phyloP scores from a whole-genome alignment of 257 asterid genomes.

The Henckelia pumila region DNA sequence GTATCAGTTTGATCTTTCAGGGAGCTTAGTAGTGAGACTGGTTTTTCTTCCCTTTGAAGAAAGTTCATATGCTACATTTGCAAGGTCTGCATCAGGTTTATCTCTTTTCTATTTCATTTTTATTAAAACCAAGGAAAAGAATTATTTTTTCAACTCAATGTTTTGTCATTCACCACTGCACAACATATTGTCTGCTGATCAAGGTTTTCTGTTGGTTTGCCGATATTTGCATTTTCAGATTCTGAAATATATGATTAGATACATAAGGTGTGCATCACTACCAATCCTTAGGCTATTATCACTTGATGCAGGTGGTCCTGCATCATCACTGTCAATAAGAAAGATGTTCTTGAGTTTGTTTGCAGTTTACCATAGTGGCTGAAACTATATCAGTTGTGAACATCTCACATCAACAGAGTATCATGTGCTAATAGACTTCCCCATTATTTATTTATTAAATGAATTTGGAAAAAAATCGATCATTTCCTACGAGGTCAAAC shows the following conservation, averaged over 20 bases:
- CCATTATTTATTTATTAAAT: background rate
- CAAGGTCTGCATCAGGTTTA: conserved; percentile 98
- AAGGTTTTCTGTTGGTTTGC: too few relatives aligned
- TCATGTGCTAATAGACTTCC: background rate
- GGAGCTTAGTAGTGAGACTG: conserved; percentile 97
- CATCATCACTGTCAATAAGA: background rate
- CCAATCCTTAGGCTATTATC: background rate
- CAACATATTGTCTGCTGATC: conserved; percentile 1
- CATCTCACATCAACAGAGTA: background rate
- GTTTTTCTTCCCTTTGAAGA: conserved; percentile 97
- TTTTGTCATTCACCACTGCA: background rate
- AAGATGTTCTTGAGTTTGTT: background rate
- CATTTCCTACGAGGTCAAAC: background rate
- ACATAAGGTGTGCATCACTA: background rate
- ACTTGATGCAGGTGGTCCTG: conserved; percentile 10
- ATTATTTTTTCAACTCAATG: conserved; percentile 1
- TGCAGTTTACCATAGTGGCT: background rate
- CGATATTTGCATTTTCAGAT: background rate
- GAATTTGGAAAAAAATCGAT: background rate
- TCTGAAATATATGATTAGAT: conserved; percentile 18
- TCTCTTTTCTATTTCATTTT: conserved; percentile 38
- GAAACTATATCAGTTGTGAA: too few relatives aligned
- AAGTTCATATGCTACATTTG: conserved; percentile 88
- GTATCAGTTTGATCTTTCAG: conserved; percentile 49
- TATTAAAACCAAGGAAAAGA: conserved; percentile 10